These are phyloP conservation scores for Mikania micrantha DNA, from an alignment of 129 eudicot species.

Conservation along the genomic window DNA sequence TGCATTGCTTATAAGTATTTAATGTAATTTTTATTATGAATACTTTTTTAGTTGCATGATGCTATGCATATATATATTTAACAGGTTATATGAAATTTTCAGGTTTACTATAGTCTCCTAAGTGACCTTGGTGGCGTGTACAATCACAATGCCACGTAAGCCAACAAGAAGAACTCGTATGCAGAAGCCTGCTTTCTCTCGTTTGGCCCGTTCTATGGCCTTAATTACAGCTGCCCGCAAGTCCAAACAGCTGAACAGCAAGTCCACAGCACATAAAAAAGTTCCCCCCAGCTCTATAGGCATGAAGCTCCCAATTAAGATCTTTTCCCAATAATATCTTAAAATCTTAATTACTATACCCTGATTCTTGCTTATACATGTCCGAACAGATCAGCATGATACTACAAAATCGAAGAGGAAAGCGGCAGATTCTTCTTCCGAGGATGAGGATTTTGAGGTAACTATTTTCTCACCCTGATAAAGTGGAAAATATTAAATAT, in stretches of 20 bases:
- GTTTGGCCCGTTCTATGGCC: conserved; percentile 56
- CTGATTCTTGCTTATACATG: conserved; percentile 21
- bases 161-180: conserved; percentile 35
- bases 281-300: conserved; percentile 28
- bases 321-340: background rate
- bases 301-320: background rate
- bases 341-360: background rate
- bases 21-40: background rate
- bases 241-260: conserved; percentile 19
- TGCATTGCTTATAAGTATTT: no score
- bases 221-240: conserved; percentile 28
- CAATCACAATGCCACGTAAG: conserved; percentile 52
- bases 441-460: conserved; percentile 50
- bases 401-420: conserved; percentile 11
- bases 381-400: conserved; percentile 19
- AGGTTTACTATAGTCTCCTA: background rate
- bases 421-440: conserved; percentile 21
- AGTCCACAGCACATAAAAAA: conserved; percentile 7
- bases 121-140: background rate
- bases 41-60: background rate
- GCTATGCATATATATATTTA: background rate
- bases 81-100: background rate
- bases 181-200: conserved; percentile 50
- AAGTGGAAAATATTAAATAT: background rate
- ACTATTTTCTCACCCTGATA: background rate